Conservation (phyloP, 768 basidiomycete genomes). For the Rhodotorula toruloides region DNA sequence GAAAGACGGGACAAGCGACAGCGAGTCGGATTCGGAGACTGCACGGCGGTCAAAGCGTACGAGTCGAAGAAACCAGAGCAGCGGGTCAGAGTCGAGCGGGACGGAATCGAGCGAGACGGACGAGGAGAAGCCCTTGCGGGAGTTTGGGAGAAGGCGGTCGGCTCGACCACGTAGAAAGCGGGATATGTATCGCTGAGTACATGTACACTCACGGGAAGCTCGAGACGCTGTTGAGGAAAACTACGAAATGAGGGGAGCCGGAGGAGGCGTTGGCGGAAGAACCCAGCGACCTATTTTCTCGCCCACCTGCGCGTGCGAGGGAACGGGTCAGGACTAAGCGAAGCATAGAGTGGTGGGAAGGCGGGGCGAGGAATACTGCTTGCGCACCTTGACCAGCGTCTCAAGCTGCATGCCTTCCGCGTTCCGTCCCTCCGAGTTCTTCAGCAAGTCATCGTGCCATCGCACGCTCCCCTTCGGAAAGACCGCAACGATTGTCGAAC, state of each 20-base stretch:
- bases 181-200: too few relatives aligned
- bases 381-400: constrained; percentile 59
- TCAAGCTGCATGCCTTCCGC: constrained; percentile 51
- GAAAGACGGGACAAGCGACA: too few relatives aligned
- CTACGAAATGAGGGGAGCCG: too few relatives aligned
- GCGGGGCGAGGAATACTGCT: not conserved
- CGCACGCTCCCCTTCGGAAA: constrained; percentile 52
- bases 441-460: constrained; percentile 56
- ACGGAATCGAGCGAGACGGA: not conserved
- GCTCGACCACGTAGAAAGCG: too few relatives aligned
- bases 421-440: constrained; percentile 51
- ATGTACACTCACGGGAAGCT: too few relatives aligned
- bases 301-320: constrained; percentile 9
- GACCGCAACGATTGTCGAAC: constrained; percentile 63
- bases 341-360: not conserved
- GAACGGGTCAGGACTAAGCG: too few relatives aligned
- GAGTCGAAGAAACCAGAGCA: too few relatives aligned
- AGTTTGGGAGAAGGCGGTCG: too few relatives aligned
- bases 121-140: not conserved
- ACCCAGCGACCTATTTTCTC: constrained; percentile 23
- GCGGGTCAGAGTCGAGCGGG: not conserved
- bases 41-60: too few relatives aligned
- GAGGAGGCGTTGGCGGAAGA: too few relatives aligned
- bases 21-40: too few relatives aligned
- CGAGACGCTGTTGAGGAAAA: too few relatives aligned